A percentile compares a stretch with the other conserved stretches of the same genome.
phyloP scores from a whole-genome alignment of 495 filamentous ascomycete species.

The Lasiosphaeria hispida region DNA sequence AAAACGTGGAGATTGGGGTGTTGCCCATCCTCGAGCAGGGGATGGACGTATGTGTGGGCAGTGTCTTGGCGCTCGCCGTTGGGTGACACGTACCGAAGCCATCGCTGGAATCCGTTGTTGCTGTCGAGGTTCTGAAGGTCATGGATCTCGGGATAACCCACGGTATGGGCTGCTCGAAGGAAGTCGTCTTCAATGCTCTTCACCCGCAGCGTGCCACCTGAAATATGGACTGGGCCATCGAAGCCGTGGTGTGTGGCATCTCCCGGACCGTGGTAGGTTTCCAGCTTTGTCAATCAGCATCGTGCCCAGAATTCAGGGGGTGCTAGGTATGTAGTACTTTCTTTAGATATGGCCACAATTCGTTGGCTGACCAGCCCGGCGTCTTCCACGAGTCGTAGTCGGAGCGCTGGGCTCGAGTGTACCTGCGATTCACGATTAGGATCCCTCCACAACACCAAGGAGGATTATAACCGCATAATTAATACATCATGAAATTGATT shows the following conservation, averaged over 20 bases:
- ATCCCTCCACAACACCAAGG: neutral
- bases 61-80: constrained; percentile 50
- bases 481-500: constrained; percentile 57
- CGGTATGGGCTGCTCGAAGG: constrained; percentile 36
- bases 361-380: constrained; percentile 52
- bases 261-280: constrained; percentile 47
- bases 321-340: constrained; percentile 38
- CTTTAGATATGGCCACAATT: constrained; percentile 50
- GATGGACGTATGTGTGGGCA: constrained; percentile 46
- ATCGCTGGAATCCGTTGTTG: constrained; percentile 38
- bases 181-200: constrained; percentile 38
- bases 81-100: constrained; percentile 31
- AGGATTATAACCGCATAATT: neutral
- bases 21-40: constrained; percentile 42
- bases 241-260: constrained; percentile 41
- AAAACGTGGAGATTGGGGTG: constrained; percentile 54
- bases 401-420: constrained; percentile 35
- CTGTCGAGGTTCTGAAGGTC: constrained; percentile 45
- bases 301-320: neutral
- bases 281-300: constrained; percentile 30
- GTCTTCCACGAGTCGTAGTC: constrained; percentile 57
- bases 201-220: constrained; percentile 36
- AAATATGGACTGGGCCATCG: constrained; percentile 50
- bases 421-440: neutral
- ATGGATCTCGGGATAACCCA: constrained; percentile 43